These are phyloP conservation scores for Cronartium ribicola DNA, from an alignment of 1,284 basidiomycete species.

Conservation along the genomic window DNA sequence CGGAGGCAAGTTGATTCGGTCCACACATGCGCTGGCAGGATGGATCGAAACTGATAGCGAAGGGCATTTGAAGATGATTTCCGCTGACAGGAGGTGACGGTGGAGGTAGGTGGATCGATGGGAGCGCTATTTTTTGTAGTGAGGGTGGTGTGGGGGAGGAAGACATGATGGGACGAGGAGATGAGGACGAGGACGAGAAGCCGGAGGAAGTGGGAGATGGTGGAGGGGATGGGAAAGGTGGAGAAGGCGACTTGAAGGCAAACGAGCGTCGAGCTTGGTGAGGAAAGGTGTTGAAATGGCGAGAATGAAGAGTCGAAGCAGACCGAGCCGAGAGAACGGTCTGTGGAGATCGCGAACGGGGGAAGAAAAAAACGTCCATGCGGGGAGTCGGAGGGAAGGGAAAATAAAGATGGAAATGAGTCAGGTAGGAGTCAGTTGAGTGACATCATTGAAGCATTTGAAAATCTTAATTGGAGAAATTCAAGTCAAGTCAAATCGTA, in stretches of 20 bases:
- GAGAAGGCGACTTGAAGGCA: slow-evolving; percentile 40
- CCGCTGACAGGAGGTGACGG: slow-evolving; percentile 41
- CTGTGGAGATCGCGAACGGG: no score
- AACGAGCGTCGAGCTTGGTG: slow-evolving; percentile 42
- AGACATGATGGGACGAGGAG: not conserved
- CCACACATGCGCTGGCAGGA: slow-evolving; percentile 45
- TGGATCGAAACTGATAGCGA: slow-evolving; percentile 40
- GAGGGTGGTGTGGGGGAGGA: slow-evolving; percentile 44
- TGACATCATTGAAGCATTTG: no score
- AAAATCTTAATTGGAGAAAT: no score
- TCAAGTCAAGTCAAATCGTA: no score
- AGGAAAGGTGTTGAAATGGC: slow-evolving; percentile 17
- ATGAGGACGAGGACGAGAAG: slow-evolving; percentile 35
- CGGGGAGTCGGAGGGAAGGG: no score
- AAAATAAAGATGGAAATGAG: no score
- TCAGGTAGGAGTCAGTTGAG: no score
- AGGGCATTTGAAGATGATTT: slow-evolving; percentile 30
- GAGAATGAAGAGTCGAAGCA: slow-evolving; percentile 10
- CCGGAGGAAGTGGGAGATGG: slow-evolving; percentile 3
- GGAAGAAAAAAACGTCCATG: no score
- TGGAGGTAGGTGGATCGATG: slow-evolving; percentile 37
- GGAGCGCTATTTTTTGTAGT: slow-evolving; percentile 39
- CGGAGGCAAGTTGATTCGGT: no score
- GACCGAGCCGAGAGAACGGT: not conserved
- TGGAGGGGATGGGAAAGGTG: slow-evolving; percentile 26